phyloP scores from a whole-genome alignment of 2,329 filamentous ascomycete genomes.

The Monascus ruber region DNA sequence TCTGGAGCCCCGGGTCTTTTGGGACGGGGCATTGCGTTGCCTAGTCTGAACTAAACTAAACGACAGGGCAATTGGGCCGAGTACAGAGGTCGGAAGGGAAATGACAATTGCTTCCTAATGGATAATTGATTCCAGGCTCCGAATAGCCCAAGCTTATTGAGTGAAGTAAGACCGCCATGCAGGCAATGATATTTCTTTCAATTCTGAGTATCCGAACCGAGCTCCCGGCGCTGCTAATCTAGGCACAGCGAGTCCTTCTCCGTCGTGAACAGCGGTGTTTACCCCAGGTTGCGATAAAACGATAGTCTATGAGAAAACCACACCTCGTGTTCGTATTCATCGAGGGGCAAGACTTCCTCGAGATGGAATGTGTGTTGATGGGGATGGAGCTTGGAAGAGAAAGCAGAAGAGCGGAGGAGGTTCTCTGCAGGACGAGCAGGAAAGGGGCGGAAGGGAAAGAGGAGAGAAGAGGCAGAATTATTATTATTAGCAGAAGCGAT shows the following conservation, averaged over 20 bases:
- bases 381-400: no score
- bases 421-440: no score
- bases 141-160: conserved; percentile 10
- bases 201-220: no score
- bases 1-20: conserved; percentile 53
- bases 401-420: no score
- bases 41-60: conserved; percentile 3
- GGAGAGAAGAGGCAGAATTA: no score
- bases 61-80: conserved; percentile 3
- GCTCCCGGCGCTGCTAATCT: no score
- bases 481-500: no score
- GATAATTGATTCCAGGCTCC: conserved; percentile 9
- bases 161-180: conserved; percentile 15
- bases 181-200: conserved; percentile 1
- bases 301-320: conserved; percentile 26
- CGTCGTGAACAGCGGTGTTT: conserved; percentile 14
- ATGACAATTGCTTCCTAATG: conserved; percentile 7
- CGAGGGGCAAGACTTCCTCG: conserved; percentile 16
- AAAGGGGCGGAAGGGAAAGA: no score
- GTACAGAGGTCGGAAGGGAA: conserved; percentile 6
- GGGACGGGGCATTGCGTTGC: conserved; percentile 47
- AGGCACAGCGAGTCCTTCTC: conserved; percentile 9
- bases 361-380: not conserved
- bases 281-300: conserved; percentile 23
- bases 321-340: conserved; percentile 23